Conservation (phyloP, 2,329 filamentous ascomycete species). For the Stagonosporopsis rhizophila region DNA sequence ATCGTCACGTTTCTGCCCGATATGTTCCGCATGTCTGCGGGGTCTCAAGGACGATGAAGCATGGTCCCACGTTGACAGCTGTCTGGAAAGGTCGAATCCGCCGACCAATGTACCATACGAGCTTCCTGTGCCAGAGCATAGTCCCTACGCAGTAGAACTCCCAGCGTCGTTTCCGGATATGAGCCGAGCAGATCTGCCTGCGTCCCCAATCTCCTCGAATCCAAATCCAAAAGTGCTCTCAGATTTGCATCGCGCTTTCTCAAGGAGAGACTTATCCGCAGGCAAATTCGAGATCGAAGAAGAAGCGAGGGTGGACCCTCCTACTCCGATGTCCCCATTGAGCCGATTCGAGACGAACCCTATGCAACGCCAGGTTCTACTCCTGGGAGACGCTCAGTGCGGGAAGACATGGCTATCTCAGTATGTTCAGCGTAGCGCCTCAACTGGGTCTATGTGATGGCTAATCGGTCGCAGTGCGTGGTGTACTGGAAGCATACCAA, state of each 20-base stretch:
- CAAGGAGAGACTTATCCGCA: slow-evolving; percentile 1
- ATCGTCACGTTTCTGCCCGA: not conserved
- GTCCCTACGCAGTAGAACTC: not conserved
- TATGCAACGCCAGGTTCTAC: slow-evolving; percentile 13
- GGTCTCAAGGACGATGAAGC: not conserved
- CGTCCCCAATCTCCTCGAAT: not conserved
- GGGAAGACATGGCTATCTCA: slow-evolving; percentile 18
- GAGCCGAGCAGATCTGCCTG: not conserved
- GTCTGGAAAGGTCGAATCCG: not conserved
- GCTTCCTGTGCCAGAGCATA: slow-evolving; percentile 6
- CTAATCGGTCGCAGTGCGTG: not conserved
- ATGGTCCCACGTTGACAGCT: slow-evolving; percentile 3
- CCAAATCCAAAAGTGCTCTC: not conserved
- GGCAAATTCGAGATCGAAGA: slow-evolving; percentile 2
- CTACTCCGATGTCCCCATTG: not conserved
- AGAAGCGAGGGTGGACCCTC: not conserved
- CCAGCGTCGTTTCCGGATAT: not conserved
- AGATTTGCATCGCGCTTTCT: slow-evolving; percentile 8
- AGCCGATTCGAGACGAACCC: not conserved
- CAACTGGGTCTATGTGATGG: too few relatives aligned
- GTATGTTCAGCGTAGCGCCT: not conserved
- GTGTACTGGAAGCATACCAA: slow-evolving; percentile 1
- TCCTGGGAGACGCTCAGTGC: slow-evolving; percentile 20
- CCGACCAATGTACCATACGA: not conserved
- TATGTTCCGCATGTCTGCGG: not conserved